These are phyloP conservation scores for Metrosideros polymorpha DNA, from an alignment of 441 rosid species.

Conservation along the genomic window DNA sequence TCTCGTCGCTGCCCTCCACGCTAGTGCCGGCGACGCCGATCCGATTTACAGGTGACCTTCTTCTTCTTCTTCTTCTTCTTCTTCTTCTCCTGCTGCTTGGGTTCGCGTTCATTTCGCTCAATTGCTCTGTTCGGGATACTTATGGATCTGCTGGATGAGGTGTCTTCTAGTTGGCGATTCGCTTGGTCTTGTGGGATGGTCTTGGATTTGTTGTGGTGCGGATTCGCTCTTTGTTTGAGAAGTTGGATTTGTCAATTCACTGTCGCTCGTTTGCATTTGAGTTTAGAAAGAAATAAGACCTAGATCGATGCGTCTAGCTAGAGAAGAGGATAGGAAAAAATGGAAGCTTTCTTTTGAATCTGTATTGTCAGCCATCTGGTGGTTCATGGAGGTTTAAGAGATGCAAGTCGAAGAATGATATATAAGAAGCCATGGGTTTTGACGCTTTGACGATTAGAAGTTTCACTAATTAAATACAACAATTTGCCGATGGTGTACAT, in stretches of 20 bases:
- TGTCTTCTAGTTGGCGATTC: neutral
- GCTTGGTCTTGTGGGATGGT: neutral
- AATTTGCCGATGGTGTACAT: neutral
- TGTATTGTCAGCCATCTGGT: neutral
- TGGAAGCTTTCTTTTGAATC: neutral
- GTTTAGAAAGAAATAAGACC: neutral
- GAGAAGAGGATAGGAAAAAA: neutral
- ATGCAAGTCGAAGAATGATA: neutral
- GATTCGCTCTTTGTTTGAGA: neutral
- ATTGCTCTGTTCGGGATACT: neutral
- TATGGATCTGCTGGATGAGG: neutral
- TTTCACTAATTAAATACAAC: neutral
- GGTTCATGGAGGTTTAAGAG: neutral
- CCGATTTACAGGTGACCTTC: slow-evolving; percentile 53
- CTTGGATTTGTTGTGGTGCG: neutral
- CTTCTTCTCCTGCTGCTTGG: neutral
- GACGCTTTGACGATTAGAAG: neutral
- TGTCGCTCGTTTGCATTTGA: neutral
- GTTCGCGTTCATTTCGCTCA: neutral
- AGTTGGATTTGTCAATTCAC: neutral
- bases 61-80: neutral
- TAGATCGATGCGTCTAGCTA: neutral
- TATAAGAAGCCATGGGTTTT: neutral
- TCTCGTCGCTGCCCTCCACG: slow-evolving; percentile 26
- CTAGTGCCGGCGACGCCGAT: slow-evolving; percentile 73